Percentiles rank a stretch among this genome's conserved stretches.
Evolutionary conservation across 2,329 filamentous ascomycete genomes (phyloP).

Genomic region (Tolypocladium inflatum): DNA sequence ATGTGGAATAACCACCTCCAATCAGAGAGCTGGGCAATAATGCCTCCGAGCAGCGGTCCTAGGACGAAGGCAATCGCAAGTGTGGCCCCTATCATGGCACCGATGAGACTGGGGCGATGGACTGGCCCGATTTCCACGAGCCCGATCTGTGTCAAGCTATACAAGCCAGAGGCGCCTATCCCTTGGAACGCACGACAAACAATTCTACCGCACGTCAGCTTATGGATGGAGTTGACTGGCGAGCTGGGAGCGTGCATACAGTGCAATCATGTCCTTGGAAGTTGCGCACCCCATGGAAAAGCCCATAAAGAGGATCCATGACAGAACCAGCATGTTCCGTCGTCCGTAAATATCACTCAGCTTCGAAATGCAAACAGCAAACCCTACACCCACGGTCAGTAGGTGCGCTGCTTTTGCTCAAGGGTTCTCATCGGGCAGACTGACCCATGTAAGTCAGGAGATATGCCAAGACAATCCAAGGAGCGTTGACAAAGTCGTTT

Average conservation of each 20-base stretch:
- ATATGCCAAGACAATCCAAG: slow-evolving; percentile 48
- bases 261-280: slow-evolving; percentile 37
- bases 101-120: slow-evolving; percentile 42
- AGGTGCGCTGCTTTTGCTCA: background rate
- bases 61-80: slow-evolving; percentile 49
- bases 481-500: slow-evolving; percentile 38
- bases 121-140: slow-evolving; percentile 47
- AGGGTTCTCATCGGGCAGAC: slow-evolving; percentile 1
- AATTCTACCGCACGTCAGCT: slow-evolving; percentile 32
- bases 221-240: background rate
- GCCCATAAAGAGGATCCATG: slow-evolving; percentile 44
- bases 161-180: slow-evolving; percentile 51
- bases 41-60: slow-evolving; percentile 47
- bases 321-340: slow-evolving; percentile 35
- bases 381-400: slow-evolving; percentile 26
- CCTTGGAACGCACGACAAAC: slow-evolving; percentile 50
- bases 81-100: slow-evolving; percentile 44
- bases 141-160: slow-evolving; percentile 48
- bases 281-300: slow-evolving; percentile 46
- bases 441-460: slow-evolving; percentile 47
- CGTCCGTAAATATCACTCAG: slow-evolving; percentile 51
- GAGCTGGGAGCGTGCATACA: slow-evolving; percentile 27
- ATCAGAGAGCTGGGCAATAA: slow-evolving; percentile 39
- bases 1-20: slow-evolving; percentile 56
- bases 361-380: slow-evolving; percentile 48